Conservation (phyloP, 345 rosid genomes). For the Eucalyptus sp. region DNA sequence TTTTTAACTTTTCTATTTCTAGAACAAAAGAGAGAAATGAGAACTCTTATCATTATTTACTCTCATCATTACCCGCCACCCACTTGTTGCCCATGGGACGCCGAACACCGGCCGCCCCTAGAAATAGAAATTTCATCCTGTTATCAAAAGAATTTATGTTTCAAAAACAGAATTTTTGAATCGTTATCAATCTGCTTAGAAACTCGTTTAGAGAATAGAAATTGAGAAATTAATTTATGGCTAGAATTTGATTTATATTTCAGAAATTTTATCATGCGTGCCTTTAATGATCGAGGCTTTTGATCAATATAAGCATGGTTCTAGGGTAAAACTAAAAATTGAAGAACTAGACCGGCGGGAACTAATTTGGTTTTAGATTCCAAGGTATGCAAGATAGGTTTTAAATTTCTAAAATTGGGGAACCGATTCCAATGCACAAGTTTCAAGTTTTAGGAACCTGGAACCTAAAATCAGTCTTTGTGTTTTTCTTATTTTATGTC, state of each 20-base stretch:
- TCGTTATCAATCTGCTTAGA: fast-evolving
- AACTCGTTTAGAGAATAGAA: fast-evolving
- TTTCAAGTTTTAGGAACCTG: fast-evolving
- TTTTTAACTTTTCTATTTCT: fast-evolving
- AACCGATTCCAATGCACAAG: fast-evolving
- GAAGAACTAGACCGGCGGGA: fast-evolving
- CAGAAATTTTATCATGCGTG: fast-evolving
- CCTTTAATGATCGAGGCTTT: fast-evolving
- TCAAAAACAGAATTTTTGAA: fast-evolving
- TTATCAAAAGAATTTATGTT: fast-evolving
- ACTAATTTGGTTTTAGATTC: too few relatives aligned
- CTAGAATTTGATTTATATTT: fast-evolving
- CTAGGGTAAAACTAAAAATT: fast-evolving
- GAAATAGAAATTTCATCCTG: fast-evolving
- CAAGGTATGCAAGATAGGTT: fast-evolving
- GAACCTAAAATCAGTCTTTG: fast-evolving
- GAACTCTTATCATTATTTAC: fast-evolving
- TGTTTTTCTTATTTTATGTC: too few relatives aligned
- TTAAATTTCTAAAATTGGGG: fast-evolving
- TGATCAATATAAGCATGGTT: background rate
- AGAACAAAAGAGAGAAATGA: too few relatives aligned
- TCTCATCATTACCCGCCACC: fast-evolving
- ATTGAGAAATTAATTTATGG: fast-evolving
- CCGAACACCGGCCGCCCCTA: fast-evolving
- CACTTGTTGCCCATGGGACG: fast-evolving